Conservation (phyloP, 169 alveolate genomes). For the Plasmodium coatneyi region DNA sequence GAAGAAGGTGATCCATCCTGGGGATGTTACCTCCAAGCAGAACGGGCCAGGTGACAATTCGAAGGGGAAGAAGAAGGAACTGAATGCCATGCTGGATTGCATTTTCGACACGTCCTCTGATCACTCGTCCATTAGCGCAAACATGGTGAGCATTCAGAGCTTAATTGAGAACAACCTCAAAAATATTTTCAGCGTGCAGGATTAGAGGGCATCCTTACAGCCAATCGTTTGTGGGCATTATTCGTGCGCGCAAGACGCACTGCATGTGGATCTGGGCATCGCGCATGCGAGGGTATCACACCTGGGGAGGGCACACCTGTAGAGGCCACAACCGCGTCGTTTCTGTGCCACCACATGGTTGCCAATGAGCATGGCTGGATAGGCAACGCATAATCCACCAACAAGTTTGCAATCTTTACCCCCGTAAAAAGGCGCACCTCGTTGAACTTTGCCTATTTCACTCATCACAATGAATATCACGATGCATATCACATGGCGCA, state of each 20-base stretch:
- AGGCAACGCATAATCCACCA: not conserved
- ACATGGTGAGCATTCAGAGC: slow-evolving; percentile 40
- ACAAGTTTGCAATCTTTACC: not conserved
- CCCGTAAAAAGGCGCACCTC: not conserved
- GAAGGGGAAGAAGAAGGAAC: slow-evolving; percentile 24
- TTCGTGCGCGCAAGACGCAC: not conserved
- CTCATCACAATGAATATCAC: not conserved
- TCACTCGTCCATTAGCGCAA: slow-evolving; percentile 23
- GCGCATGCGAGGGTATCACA: not conserved
- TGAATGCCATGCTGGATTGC: slow-evolving; percentile 20
- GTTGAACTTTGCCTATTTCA: not conserved
- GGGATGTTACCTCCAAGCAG: not conserved
- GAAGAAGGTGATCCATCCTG: not conserved
- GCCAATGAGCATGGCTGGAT: not conserved
- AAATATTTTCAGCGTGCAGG: slow-evolving; percentile 22
- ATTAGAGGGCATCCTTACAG: not conserved
- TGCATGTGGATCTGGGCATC: not conserved
- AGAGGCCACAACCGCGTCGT: not conserved
- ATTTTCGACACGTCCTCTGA: slow-evolving; percentile 49
- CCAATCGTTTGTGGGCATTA: not conserved
- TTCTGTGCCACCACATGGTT: not conserved
- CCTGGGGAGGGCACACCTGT: not conserved
- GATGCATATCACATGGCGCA: not conserved
- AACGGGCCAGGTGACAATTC: not conserved
- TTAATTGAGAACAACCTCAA: slow-evolving; percentile 52